Percentiles rank a stretch among this genome's conserved stretches.
Evolutionary conservation across 2,329 filamentous ascomycete genomes (phyloP).

Genomic region (Neoscytalidium dimidiatum): DNA sequence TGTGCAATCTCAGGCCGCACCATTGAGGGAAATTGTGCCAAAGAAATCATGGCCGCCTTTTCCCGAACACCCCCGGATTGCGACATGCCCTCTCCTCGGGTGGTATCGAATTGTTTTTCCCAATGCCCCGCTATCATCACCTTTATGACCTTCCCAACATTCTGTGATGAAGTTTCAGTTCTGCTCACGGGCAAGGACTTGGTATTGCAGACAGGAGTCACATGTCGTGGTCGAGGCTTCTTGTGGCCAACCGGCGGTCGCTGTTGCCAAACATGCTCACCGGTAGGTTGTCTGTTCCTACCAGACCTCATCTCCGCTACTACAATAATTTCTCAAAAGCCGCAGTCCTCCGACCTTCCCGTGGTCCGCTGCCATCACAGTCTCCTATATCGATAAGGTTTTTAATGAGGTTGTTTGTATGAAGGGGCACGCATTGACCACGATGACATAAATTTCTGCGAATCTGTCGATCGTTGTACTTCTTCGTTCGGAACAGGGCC

Average conservation of each 20-base stretch:
- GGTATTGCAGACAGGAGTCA: not conserved
- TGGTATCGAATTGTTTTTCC: too few species aligned
- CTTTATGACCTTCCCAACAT: not conserved
- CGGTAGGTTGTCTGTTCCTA: not conserved
- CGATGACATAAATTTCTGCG: not conserved
- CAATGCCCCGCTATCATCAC: too few species aligned
- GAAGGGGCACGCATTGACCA: constrained; percentile 11
- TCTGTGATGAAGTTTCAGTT: not conserved
- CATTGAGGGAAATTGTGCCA: too few species aligned
- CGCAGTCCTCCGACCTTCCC: not conserved
- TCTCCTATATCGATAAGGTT: constrained; percentile 1
- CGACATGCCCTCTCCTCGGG: too few species aligned
- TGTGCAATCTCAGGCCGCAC: too few species aligned
- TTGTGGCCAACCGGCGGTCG: not conserved
- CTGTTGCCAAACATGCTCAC: not conserved
- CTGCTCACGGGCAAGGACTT: not conserved
- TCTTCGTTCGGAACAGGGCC: not conserved
- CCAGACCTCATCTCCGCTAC: not conserved
- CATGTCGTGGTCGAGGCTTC: not conserved
- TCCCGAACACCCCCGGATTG: too few species aligned
- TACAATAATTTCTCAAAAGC: not conserved
- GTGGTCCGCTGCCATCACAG: not conserved
- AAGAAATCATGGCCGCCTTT: too few species aligned
- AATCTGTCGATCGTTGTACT: not conserved
- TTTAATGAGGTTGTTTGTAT: constrained; percentile 2